Evolutionary conservation across 176 grass and related monocot species (phyloP), one percentile per base, ranked within the genome.

Genomic region (Phragmites australis): DNA sequence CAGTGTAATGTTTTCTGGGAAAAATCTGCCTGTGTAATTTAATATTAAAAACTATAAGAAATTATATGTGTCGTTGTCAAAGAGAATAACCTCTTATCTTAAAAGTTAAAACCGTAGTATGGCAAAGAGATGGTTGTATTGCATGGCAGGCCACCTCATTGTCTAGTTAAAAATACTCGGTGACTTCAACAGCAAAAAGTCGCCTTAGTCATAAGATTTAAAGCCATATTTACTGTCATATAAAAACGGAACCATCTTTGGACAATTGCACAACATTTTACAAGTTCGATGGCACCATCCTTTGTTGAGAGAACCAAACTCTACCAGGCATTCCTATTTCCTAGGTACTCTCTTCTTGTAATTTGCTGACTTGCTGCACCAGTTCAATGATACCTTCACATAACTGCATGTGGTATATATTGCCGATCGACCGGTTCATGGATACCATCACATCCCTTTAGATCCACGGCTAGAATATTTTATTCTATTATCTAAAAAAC

Each of bases 251-350:
- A 50, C 26, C 44, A 71, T 0, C n/a, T 19, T 34, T 53, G 48
- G 8, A 51, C 8, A 40, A 74, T 51, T 1, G 31, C 51, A 75
- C 46, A 19, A 37, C 27, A 37, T 53, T 65, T 63, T 65, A 65
- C 62, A 65, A 65, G 9, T 40, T 72, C 18, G 8, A 72, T 19
- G 45, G 69, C 46, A 51, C 70, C 48, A 73, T 1, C 70, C 5
- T 16, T 31, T n/a, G 46, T 26, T 8, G 9, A 13, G 9, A 32
- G 69, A 21, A 72, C 27, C 26, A 31, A 34, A 34, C 34, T 54
- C 70, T 74, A 74, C 70, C 70, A 74, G 1, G 70, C 40, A 55
- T n/a, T n/a, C n/a, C n/a, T n/a, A n/a, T n/a, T 55, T 74, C 70
- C 70, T 54, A 55, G 70, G 70, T 12, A 74, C 19, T 74, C 49